Percentiles rank a stretch among this genome's conserved stretches.
Conservation (phyloP, 2,329 filamentous ascomycete genomes). For the Anthostomella pinea region DNA sequence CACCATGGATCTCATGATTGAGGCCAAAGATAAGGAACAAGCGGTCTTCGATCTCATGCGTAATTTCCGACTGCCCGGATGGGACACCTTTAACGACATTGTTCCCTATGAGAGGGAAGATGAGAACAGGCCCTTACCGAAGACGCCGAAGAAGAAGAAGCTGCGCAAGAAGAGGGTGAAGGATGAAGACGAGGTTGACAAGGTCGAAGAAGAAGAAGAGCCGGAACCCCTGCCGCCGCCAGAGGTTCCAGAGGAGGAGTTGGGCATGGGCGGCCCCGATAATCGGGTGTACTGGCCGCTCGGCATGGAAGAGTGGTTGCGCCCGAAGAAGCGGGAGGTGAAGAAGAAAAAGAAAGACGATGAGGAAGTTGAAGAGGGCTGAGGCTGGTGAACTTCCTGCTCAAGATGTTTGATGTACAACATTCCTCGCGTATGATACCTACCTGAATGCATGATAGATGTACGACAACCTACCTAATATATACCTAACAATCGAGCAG, state of each 20-base stretch:
- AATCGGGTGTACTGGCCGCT: conserved; percentile 86
- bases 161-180: conserved; percentile 36
- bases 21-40: conserved; percentile 97
- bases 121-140: conserved; percentile 60
- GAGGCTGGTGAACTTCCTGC: too few species aligned
- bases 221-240: conserved; percentile 40
- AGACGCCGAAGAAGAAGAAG: conserved; percentile 47
- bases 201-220: conserved; percentile 36
- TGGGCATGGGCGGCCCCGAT: conserved; percentile 83
- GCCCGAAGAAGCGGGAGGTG: conserved; percentile 70
- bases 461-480: too few species aligned
- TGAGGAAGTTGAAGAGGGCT: conserved; percentile 29
- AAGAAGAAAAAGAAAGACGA: conserved; percentile 47
- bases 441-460: too few species aligned
- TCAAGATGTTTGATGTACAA: too few species aligned
- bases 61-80: conserved; percentile 79
- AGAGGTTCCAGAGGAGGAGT: conserved; percentile 62
- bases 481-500: too few species aligned
- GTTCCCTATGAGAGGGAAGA: conserved; percentile 74
- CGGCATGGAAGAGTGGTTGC: conserved; percentile 87
- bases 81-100: conserved; percentile 71
- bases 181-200: conserved; percentile 27
- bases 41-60: conserved; percentile 93
- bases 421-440: too few species aligned
- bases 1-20: conserved; percentile 97